Base-by-base conservation (phyloP, 805 yeast species). In the Kodamaea neixiangensis region DNA sequence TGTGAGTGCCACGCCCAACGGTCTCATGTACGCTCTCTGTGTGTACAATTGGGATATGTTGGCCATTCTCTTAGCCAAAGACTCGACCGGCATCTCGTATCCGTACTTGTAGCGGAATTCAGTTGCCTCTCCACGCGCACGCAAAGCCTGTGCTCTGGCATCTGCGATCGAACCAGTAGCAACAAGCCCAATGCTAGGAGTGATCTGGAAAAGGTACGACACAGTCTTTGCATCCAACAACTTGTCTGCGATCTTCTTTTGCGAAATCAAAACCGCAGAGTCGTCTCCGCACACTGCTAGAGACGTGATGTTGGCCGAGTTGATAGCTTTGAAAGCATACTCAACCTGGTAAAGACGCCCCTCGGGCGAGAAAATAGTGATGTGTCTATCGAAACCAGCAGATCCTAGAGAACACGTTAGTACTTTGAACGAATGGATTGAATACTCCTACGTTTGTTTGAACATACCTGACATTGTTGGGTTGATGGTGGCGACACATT, bases 341-440 rank as follows among this genome's bases (percentile, higher is more conserved):
- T 94, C 99, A 34, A 93, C 99, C 74, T 94, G 99, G 73, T 87
- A 94, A 54, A 94, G 79, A 71, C 99, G 85, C 43, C 99, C 99
- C 68, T 94, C 99, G 17, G 99, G 99, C 37, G 98, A 93, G 76
- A 94, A 94, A 62, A 94, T 92, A 22, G 99, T 94, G 69, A 94
- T 94, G 71, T 94, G 99, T 78, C 99, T 88, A 76, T 94, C 99
- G 69, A 92, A 94, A 49, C 99, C 99, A n/a, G 98, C 96, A 55
- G 85, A 78, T 56, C 83, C 85, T 77, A 61, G 17, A 15, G 15
- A 14, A 43, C 31, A 73, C 46, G 80, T 79, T 51, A 78, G 49
- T 47, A 43, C 14, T 25, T 13, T 25, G 31, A 25, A 25, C 11
- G 31, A 25, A 25, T 17, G 21, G 41, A 37, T 15, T 37, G 41